A percentile compares a stretch with the other conserved stretches of the same genome.
phyloP scores from a whole-genome alignment of 805 yeast species.

The Spathaspora passalidarum region DNA sequence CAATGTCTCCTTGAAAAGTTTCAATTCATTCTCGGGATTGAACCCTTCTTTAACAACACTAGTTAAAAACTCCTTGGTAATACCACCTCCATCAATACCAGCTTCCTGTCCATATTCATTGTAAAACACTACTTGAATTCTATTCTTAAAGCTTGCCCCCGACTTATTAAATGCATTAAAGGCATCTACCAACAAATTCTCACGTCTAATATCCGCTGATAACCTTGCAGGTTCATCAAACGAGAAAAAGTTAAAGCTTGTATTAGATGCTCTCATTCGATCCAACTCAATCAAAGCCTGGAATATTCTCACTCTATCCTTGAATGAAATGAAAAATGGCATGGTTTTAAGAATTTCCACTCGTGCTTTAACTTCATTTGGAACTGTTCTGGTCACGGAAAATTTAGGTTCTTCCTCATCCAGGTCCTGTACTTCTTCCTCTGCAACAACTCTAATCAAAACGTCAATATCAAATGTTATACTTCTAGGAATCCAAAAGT shows the following conservation, averaged over 20 bases:
- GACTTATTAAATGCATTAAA: slow-evolving; percentile 50
- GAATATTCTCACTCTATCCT: slow-evolving; percentile 69
- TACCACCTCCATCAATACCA: slow-evolving; percentile 97
- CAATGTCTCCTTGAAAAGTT: slow-evolving; percentile 42
- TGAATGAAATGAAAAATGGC: slow-evolving; percentile 81
- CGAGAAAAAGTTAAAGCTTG: slow-evolving; percentile 9
- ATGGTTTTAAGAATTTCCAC: slow-evolving; percentile 54
- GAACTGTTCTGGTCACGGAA: slow-evolving; percentile 2
- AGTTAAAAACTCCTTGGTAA: slow-evolving; percentile 86
- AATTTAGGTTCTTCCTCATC: slow-evolving; percentile 14
- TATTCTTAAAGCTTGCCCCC: slow-evolving; percentile 57
- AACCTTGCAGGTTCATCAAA: slow-evolving; percentile 21
- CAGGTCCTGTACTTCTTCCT: slow-evolving; percentile 39
- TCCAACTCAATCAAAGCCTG: slow-evolving; percentile 61
- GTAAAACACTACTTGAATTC: slow-evolving; percentile 61
- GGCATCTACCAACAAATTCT: slow-evolving; percentile 72
- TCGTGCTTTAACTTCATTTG: slow-evolving; percentile 18
- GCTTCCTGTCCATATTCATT: slow-evolving; percentile 71
- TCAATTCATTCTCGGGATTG: slow-evolving; percentile 23
- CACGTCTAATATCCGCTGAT: slow-evolving; percentile 63
- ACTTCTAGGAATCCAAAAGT: slow-evolving; percentile 51
- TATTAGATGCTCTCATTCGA: slow-evolving; percentile 20
- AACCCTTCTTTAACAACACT: slow-evolving; percentile 70
- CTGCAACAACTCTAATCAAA: slow-evolving; percentile 35
- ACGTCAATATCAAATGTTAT: slow-evolving; percentile 31